Percentiles rank a stretch among this genome's conserved stretches.
These are phyloP conservation scores for Trichoderma asperellum DNA, from an alignment of 2,329 filamentous ascomycete species.

Conservation along the genomic window DNA sequence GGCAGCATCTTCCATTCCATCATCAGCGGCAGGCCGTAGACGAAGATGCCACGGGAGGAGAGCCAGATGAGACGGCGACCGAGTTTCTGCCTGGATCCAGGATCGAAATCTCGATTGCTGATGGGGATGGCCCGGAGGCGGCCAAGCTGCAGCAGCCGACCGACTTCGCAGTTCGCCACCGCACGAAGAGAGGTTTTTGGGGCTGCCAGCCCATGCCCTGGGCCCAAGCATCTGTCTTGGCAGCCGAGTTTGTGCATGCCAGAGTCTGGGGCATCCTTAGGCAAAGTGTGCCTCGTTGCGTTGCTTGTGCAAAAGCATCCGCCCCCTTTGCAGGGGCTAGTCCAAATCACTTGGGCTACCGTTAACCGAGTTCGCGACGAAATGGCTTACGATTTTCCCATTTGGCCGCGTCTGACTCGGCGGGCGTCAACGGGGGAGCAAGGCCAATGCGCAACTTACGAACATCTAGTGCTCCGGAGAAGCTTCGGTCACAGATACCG, in stretches of 20 bases:
- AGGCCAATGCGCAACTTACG: constrained; percentile 6
- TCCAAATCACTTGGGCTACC: constrained; percentile 11
- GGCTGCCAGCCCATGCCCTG: constrained; percentile 10
- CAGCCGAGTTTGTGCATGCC: neutral
- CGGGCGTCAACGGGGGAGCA: constrained; percentile 6
- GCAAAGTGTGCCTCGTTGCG: neutral
- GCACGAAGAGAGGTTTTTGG: constrained; percentile 23
- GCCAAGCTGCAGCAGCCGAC: neutral
- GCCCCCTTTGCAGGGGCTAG: constrained; percentile 22
- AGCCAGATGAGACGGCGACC: neutral
- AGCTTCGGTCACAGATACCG: neutral
- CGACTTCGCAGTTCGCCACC: constrained; percentile 24
- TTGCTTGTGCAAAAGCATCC: neutral
- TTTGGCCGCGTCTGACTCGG: constrained; percentile 7
- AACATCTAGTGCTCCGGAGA: constrained; percentile 3
- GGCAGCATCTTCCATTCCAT: neutral
- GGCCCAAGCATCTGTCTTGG: constrained; percentile 11
- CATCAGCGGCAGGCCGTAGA: neutral
- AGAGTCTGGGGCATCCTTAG: constrained; percentile 8
- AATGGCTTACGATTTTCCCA: neutral
- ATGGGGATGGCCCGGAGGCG: constrained; percentile 3
- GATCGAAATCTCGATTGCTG: constrained; percentile 25
- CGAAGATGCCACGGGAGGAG: neutral
- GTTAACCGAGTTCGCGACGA: constrained; percentile 20
- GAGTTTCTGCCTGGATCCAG: neutral